Evolutionary conservation across 2,329 filamentous ascomycete species (phyloP).

Genomic region (Geosmithia putterillii): DNA sequence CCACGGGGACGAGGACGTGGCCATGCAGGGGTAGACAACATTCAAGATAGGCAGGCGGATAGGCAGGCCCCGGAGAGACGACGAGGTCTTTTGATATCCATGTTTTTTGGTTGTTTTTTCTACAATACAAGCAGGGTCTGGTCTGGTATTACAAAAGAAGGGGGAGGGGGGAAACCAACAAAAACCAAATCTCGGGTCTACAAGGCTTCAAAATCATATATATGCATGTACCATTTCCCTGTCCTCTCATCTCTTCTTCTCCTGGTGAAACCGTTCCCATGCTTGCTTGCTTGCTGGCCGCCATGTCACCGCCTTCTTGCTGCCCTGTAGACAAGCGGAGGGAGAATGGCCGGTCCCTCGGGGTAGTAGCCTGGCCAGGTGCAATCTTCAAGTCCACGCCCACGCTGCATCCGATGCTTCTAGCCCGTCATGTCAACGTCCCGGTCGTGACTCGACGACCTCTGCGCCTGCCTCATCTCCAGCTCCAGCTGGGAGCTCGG

Average conservation of each 20-base stretch:
- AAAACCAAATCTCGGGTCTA: not conserved
- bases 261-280: too few relatives aligned
- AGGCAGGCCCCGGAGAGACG: not conserved
- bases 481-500: constrained; percentile 41
- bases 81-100: not conserved
- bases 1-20: constrained; percentile 27
- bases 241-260: too few relatives aligned
- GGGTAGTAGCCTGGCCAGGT: too few relatives aligned
- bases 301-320: too few relatives aligned
- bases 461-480: constrained; percentile 37
- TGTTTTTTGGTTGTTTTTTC: not conserved
- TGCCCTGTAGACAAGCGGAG: too few relatives aligned
- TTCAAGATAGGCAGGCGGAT: constrained; percentile 21
- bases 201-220: not conserved
- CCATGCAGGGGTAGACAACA: constrained; percentile 48
- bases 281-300: too few relatives aligned
- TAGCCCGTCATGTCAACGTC: constrained; percentile 51
- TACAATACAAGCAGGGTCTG: not conserved
- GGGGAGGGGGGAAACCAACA: not conserved
- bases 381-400: not conserved
- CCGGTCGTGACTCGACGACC: constrained; percentile 19
- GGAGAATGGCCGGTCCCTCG: too few relatives aligned
- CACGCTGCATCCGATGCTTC: constrained; percentile 2
- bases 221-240: too few relatives aligned
- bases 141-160: too few relatives aligned